phyloP scores from a whole-genome alignment of 352 stramenopile species.

The Hyaloperonospora arabidopsidis region DNA sequence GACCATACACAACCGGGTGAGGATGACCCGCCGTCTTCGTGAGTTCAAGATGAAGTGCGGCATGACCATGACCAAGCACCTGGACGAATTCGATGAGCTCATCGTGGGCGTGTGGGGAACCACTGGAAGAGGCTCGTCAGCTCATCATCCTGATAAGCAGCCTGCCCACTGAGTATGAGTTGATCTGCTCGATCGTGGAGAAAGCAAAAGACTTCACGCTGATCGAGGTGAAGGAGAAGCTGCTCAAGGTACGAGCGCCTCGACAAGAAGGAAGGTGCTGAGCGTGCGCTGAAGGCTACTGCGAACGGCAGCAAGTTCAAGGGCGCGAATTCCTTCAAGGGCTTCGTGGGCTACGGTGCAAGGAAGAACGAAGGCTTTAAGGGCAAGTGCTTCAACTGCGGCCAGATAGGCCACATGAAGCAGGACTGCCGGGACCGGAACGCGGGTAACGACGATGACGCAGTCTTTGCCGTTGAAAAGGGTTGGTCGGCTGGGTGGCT shows the following conservation, averaged over 20 bases:
- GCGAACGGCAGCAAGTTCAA: background rate
- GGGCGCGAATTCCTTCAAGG: background rate
- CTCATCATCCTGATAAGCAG: background rate
- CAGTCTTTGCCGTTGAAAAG: background rate
- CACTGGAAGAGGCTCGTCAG: background rate
- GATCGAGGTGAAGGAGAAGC: slow-evolving; percentile 1
- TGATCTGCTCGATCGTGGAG: background rate
- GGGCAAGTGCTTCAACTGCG: background rate
- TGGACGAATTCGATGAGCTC: too few relatives aligned
- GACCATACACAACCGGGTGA: too few relatives aligned
- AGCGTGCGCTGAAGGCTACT: background rate
- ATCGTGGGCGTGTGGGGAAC: too few relatives aligned
- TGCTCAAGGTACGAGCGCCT: background rate
- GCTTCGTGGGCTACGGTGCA: too few relatives aligned
- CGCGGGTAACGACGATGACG: background rate
- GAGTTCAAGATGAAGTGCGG: too few relatives aligned
- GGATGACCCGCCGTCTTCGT: too few relatives aligned
- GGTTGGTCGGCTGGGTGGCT: background rate
- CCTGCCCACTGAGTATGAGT: background rate
- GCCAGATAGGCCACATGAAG: background rate
- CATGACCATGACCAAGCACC: too few relatives aligned
- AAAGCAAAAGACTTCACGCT: background rate
- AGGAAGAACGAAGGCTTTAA: background rate
- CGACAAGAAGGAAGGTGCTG: background rate
- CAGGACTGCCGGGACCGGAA: background rate